Percentiles rank a stretch among this genome's conserved stretches.
phyloP scores from a whole-genome alignment of 2,329 filamentous ascomycete species.

The Aspergillus aculeatus region DNA sequence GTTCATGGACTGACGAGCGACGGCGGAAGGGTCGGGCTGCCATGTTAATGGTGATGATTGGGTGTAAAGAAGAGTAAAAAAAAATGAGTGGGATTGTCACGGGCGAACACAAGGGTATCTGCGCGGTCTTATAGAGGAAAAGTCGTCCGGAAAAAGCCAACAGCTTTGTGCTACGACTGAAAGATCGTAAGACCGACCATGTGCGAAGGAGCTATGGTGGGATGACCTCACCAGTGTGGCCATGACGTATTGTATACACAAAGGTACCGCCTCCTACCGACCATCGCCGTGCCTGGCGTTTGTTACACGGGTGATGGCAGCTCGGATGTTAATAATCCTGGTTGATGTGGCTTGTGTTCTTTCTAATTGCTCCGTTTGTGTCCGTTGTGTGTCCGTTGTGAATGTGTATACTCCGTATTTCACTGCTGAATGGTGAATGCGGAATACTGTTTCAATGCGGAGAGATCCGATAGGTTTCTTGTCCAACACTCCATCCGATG shows the following conservation, averaged over 20 bases:
- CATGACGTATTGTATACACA: constrained; percentile 15
- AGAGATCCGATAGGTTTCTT: neutral
- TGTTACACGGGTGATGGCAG: neutral
- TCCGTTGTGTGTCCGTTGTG: too few relatives aligned
- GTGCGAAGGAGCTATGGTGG: neutral
- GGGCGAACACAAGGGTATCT: neutral
- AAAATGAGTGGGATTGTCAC: neutral
- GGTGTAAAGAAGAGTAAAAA: neutral
- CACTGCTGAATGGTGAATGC: too few relatives aligned
- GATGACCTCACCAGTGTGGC: constrained; percentile 16
- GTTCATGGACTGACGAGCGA: constrained; percentile 34
- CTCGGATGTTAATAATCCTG: too few relatives aligned
- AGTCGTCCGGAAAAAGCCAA: neutral
- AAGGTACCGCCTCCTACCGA: neutral
- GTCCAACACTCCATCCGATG: neutral
- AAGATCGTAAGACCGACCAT: constrained; percentile 1
- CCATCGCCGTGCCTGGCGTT: neutral
- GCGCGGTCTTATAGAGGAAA: neutral
- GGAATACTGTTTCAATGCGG: neutral
- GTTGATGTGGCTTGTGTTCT: too few relatives aligned
- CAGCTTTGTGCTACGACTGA: neutral
- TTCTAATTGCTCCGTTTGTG: too few relatives aligned
- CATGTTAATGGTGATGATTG: constrained; percentile 1
- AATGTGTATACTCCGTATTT: too few relatives aligned
- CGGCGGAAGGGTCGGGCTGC: constrained; percentile 22